Base-by-base conservation (phyloP, 495 filamentous ascomycete genomes). In the Chaetomium tenue region DNA sequence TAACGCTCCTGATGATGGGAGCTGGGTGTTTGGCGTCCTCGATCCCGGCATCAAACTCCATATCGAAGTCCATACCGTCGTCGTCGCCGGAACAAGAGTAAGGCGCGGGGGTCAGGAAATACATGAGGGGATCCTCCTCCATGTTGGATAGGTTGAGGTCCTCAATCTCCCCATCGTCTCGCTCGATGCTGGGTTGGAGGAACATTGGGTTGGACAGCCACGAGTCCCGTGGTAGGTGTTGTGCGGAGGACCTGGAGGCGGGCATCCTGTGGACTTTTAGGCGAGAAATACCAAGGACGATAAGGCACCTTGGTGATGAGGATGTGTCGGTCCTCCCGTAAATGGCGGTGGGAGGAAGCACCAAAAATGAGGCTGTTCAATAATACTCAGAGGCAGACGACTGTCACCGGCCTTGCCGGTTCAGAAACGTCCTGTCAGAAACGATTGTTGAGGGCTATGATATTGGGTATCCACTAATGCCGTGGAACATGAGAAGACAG, bases 11-110 rank as follows among this genome's bases (percentile, higher is more conserved):
- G 18, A 81, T 72, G 54, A 79, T 74, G 16, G 70, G 68, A 15
- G 70, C 51, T 11, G 76, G 78, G 48, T 74, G 76, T 60, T 74
- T 80, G 44, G 73, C 66, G 65, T 82, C 77, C 64, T 81, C 80
- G 64, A 82, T 82, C 23, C 80, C 80, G 20, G 80, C 80, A 60
- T 82, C 80, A 58, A 81, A 81, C 44, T 81, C 78, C 69, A 82
- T 79, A 53, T 72, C 69, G 59, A 81, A 80, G 57, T 81, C 78
- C 70, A 82, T 77, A 55, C 66, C 68, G 26, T 79, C 74, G 26
- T 79, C 74, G 55, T 76, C 73, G 6, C 73, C 74, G n/a, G 72
- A 71, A 28, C 76, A 69, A 18, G 67, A 64, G 0, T 70, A 68
- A 0, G 76, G 73, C 1, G 75, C 70, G 1, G 80, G 79, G 13